Conservation (phyloP, 2,329 filamentous ascomycete genomes). For the Intubia oerlemansii region DNA sequence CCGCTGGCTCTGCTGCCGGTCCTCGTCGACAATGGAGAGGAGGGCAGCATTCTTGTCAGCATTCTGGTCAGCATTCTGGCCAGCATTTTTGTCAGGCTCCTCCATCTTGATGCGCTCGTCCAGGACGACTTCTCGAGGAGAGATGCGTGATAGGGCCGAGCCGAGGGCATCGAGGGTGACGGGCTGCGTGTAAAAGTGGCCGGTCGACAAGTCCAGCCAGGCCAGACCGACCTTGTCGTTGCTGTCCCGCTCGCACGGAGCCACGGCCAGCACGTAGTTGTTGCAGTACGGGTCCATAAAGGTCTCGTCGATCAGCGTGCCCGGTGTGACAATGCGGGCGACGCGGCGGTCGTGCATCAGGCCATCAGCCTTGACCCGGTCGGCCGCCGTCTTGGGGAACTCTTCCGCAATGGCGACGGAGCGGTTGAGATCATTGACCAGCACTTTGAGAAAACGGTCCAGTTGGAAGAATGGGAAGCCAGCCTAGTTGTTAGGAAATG, state of each 20-base stretch:
- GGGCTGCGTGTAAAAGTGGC: slow-evolving; percentile 73
- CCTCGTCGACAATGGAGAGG: slow-evolving; percentile 48
- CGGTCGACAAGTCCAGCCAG: slow-evolving; percentile 90
- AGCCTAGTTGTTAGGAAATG: slow-evolving; percentile 22
- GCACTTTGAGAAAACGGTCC: slow-evolving; percentile 75
- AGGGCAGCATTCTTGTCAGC: slow-evolving; percentile 16
- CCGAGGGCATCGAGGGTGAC: slow-evolving; percentile 49
- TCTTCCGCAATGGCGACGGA: slow-evolving; percentile 93
- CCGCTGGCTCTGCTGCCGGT: slow-evolving; percentile 15
- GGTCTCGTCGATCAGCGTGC: slow-evolving; percentile 89
- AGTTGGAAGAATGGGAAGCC: slow-evolving; percentile 89
- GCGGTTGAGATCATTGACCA: slow-evolving; percentile 77
- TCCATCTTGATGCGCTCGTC: slow-evolving; percentile 33
- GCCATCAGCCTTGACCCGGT: slow-evolving; percentile 53
- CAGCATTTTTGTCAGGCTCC: not conserved
- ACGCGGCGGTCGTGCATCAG: slow-evolving; percentile 71
- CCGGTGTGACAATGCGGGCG: slow-evolving; percentile 74
- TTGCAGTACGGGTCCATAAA: slow-evolving; percentile 91
- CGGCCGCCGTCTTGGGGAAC: slow-evolving; percentile 51
- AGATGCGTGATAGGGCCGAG: slow-evolving; percentile 66
- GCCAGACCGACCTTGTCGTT: slow-evolving; percentile 44
- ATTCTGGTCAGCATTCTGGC: no score
- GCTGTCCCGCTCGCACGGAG: not conserved
- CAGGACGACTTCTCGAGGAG: slow-evolving; percentile 67
- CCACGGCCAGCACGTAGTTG: slow-evolving; percentile 53